Conservation (phyloP, 1,139 yeast species). For the Hemisphaericaspora lyxosophila region DNA sequence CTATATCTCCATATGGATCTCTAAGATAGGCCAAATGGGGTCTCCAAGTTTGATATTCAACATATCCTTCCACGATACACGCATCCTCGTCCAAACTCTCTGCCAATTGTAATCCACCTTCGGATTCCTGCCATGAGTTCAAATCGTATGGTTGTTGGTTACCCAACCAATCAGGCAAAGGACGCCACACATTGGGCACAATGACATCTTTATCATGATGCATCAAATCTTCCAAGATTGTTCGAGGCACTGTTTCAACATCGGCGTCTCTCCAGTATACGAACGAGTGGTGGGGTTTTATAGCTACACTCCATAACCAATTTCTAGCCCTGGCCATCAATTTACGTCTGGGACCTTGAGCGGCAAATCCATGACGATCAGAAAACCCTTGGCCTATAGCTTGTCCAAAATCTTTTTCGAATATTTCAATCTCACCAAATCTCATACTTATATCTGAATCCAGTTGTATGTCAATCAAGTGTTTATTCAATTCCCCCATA, state of each 20-base stretch:
- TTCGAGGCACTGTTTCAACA: constrained; percentile 52
- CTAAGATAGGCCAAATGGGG: constrained; percentile 86
- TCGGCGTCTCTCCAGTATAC: constrained; percentile 61
- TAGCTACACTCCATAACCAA: constrained; percentile 53
- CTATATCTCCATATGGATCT: constrained; percentile 84
- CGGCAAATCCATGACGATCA: constrained; percentile 55
- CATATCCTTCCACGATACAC: constrained; percentile 88
- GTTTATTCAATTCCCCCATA: constrained; percentile 45
- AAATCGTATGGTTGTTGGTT: constrained; percentile 88
- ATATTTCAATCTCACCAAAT: constrained; percentile 58
- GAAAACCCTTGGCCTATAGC: constrained; percentile 52
- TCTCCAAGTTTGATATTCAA: constrained; percentile 91
- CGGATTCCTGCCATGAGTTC: constrained; percentile 88
- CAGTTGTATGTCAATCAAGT: constrained; percentile 44
- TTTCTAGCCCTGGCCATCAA: constrained; percentile 56
- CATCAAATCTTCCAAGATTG: constrained; percentile 54
- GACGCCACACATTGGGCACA: constrained; percentile 92
- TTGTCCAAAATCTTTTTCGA: constrained; percentile 55
- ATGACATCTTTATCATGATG: constrained; percentile 53
- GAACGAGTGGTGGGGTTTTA: constrained; percentile 52
- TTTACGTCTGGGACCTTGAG: constrained; percentile 55
- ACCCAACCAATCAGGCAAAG: constrained; percentile 86
- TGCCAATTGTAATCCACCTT: constrained; percentile 79
- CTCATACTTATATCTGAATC: constrained; percentile 41
- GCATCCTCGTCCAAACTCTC: constrained; percentile 79